These are phyloP conservation scores for Phytophthora megakarya DNA, from an alignment of 352 stramenopile species.

Conservation along the genomic window DNA sequence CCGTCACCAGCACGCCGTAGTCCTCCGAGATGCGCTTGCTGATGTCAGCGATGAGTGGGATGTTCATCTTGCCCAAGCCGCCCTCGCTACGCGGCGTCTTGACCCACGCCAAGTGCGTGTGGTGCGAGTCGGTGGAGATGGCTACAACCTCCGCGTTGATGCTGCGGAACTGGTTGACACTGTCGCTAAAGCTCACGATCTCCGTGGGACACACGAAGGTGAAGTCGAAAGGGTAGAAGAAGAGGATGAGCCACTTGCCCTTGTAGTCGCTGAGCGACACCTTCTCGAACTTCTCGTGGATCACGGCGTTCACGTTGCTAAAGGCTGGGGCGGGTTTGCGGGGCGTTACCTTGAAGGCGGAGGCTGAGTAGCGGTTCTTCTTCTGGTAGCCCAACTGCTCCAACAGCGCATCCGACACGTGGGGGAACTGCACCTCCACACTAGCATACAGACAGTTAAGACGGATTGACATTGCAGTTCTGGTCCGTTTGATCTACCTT, in stretches of 20 bases:
- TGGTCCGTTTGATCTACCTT: slow-evolving; percentile 34
- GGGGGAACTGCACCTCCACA: slow-evolving; percentile 79
- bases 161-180: slow-evolving; percentile 65
- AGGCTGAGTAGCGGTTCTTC: slow-evolving; percentile 80
- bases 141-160: slow-evolving; percentile 82
- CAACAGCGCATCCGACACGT: slow-evolving; percentile 75
- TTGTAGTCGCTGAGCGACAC: slow-evolving; percentile 77
- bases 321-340: slow-evolving; percentile 76
- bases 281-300: slow-evolving; percentile 84
- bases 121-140: slow-evolving; percentile 86
- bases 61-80: slow-evolving; percentile 84
- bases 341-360: slow-evolving; percentile 74
- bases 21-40: slow-evolving; percentile 86
- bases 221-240: slow-evolving; percentile 91
- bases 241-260: slow-evolving; percentile 84
- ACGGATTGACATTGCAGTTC: slow-evolving; percentile 2
- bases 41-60: slow-evolving; percentile 79
- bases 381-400: slow-evolving; percentile 82
- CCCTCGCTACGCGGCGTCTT: slow-evolving; percentile 80
- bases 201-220: slow-evolving; percentile 88
- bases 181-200: slow-evolving; percentile 85
- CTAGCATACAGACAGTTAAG: slow-evolving; percentile 18
- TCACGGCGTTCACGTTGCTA: slow-evolving; percentile 76
- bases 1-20: slow-evolving; percentile 86
- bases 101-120: slow-evolving; percentile 86